A percentile compares a stretch with the other conserved stretches of the same genome.
These are phyloP conservation scores for Helicostylum pulchrum DNA, from an alignment of 192 early-diverging fungal species.

Conservation along the genomic window DNA sequence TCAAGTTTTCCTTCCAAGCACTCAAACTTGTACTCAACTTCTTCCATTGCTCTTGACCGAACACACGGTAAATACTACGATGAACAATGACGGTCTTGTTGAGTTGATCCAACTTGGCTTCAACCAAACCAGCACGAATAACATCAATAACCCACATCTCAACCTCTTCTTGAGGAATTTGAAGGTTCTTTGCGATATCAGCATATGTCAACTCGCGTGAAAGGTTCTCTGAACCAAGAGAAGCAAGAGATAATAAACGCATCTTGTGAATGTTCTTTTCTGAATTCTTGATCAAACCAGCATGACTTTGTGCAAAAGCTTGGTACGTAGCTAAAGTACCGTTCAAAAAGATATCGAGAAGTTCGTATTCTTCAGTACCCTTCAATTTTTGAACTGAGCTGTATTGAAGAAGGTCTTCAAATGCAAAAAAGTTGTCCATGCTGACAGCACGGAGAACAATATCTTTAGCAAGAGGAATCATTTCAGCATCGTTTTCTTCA, in stretches of 20 bases:
- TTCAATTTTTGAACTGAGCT: slow-evolving; percentile 61
- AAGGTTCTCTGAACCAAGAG: slow-evolving; percentile 69
- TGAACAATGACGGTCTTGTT: slow-evolving; percentile 75
- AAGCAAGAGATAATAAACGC: slow-evolving; percentile 78
- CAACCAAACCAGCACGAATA: slow-evolving; percentile 87
- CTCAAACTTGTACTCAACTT: slow-evolving; percentile 61
- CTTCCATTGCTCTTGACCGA: slow-evolving; percentile 82
- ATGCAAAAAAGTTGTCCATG: slow-evolving; percentile 67
- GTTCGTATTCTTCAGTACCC: slow-evolving; percentile 55
- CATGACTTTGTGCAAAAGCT: slow-evolving; percentile 54
- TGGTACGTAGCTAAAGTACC: slow-evolving; percentile 65
- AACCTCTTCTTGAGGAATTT: slow-evolving; percentile 75
- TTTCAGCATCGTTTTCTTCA: slow-evolving; percentile 31
- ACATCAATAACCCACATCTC: slow-evolving; percentile 96
- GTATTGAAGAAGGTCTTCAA: slow-evolving; percentile 73
- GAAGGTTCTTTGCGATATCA: slow-evolving; percentile 70
- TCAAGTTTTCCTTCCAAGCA: slow-evolving; percentile 78
- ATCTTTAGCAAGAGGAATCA: slow-evolving; percentile 47
- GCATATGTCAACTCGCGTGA: slow-evolving; percentile 67
- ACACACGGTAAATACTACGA: slow-evolving; percentile 81
- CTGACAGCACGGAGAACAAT: slow-evolving; percentile 63
- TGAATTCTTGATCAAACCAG: slow-evolving; percentile 47
- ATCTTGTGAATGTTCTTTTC: slow-evolving; percentile 77
- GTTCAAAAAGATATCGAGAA: slow-evolving; percentile 67
- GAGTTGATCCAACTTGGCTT: slow-evolving; percentile 94